These are phyloP conservation scores for Boletus reticuloceps DNA, from an alignment of 768 basidiomycete species.

Conservation along the genomic window DNA sequence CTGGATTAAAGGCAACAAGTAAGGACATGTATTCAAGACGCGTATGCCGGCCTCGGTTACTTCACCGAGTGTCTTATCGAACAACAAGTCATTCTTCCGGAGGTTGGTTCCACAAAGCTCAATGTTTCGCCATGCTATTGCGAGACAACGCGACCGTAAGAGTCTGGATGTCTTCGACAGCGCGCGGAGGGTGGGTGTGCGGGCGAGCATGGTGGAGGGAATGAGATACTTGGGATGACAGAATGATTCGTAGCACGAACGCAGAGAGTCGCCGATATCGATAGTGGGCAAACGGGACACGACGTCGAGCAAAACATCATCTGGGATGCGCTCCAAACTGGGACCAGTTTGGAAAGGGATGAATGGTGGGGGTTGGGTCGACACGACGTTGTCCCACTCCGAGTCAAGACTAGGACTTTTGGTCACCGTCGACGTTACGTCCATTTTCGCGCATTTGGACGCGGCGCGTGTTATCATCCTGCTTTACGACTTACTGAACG, in stretches of 20 bases:
- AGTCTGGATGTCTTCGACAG: constrained; percentile 7
- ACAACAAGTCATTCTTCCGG: not conserved
- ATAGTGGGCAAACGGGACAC: too few relatives aligned
- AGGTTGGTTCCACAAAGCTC: not conserved
- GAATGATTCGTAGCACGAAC: too few relatives aligned
- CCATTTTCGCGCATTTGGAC: not conserved
- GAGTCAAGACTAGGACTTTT: too few relatives aligned
- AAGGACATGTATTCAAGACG: constrained; percentile 3
- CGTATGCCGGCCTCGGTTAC: not conserved
- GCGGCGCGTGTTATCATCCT: not conserved
- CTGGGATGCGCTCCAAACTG: too few relatives aligned
- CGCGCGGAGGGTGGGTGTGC: not conserved
- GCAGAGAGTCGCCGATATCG: too few relatives aligned
- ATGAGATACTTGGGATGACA: too few relatives aligned
- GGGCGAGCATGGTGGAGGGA: not conserved
- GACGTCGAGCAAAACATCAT: too few relatives aligned
- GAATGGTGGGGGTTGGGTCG: too few relatives aligned
- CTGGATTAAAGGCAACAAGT: constrained; percentile 5
- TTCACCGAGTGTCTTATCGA: not conserved
- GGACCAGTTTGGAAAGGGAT: too few relatives aligned
- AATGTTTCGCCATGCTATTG: constrained; percentile 11
- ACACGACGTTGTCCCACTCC: too few relatives aligned
- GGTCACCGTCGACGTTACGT: not conserved
- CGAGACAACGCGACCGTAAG: constrained; percentile 10
- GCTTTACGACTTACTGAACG: too few relatives aligned